Base-by-base conservation (phyloP, 495 filamentous ascomycete species). In the Astrothelium subdiscretum region DNA sequence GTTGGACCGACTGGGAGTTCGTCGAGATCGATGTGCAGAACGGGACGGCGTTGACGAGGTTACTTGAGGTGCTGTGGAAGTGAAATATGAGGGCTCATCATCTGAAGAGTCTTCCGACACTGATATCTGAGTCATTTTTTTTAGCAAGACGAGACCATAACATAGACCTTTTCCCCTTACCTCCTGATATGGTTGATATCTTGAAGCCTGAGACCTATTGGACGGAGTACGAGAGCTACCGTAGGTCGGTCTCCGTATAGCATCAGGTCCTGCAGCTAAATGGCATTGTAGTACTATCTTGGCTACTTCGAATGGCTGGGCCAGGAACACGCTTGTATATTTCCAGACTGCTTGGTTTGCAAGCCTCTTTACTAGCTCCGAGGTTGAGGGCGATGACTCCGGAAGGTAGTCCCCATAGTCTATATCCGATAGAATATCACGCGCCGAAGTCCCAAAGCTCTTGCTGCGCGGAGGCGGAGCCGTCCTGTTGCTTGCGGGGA, bases 231-330 rank as follows among this genome's bases (percentile, higher is more conserved):
- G 48, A 2, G 48, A 54, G 22, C 22, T 26, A 6, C 6, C 20
- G 5, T 54, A 20, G 10, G 10, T 3, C 29, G 48, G 48, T 54
- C 48, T 54, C 20, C 24, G 48, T 54, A 6, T 54, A 13, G 43
- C 44, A 20, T 57, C 60, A 20, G 60, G 24, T 13, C 22, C 60
- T 2, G 60, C n/a, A 31, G 60, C 43, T 22, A 62, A 18, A 40
- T 64, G 42, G 22, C 48, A 54, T 75, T 98, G 94, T 69, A 97
- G 73, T 57, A 97, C 80, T 3, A 83, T 95, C 83, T 96, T 97
- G 67, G 92, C 90, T 62, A 96, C 91, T 75, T 97, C 92, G 72
- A 97, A 96, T 24, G 94, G 94, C 72, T 97, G 94, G n/a, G 89
- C 85, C 65, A 95, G 82, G 66, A 96, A 70, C 20, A 94, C 82